Percentiles rank a stretch among this genome's conserved stretches.
These are phyloP conservation scores for Fusarium continuum DNA, from an alignment of 2,329 filamentous ascomycete genomes.

Conservation along the genomic window DNA sequence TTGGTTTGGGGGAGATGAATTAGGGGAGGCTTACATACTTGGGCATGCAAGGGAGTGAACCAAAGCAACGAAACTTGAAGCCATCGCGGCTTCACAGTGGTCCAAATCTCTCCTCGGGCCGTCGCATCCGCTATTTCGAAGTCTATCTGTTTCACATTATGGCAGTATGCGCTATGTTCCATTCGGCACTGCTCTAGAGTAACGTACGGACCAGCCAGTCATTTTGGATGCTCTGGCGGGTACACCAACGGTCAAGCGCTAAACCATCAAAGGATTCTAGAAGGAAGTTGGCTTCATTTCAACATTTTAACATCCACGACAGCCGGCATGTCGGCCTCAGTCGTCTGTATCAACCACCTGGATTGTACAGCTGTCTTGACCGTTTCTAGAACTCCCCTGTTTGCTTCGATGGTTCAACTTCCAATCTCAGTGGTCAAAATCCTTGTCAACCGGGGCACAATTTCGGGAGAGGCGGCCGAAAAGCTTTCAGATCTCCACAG, in stretches of 20 bases:
- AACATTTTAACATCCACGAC: constrained; percentile 1
- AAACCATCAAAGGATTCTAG: constrained; percentile 14
- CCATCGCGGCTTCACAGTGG: constrained; percentile 12
- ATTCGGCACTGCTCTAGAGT: constrained; percentile 20
- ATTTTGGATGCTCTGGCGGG: background rate
- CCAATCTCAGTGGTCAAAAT: constrained; percentile 13
- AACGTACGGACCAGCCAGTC: background rate
- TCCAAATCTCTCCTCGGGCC: constrained; percentile 9
- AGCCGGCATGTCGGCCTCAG: constrained; percentile 1
- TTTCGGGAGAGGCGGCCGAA: constrained; percentile 37
- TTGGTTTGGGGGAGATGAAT: background rate
- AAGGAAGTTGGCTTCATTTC: constrained; percentile 4
- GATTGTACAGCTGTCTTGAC: constrained; percentile 27
- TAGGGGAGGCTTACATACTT: background rate
- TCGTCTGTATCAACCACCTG: constrained; percentile 23
- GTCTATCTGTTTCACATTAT: constrained; percentile 5
- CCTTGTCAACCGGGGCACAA: constrained; percentile 33
- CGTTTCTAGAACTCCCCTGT: constrained; percentile 14
- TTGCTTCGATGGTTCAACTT: constrained; percentile 10
- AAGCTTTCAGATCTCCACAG: constrained; percentile 32
- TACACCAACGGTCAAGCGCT: constrained; percentile 5
- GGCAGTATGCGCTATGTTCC: constrained; percentile 12
- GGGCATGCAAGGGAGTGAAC: background rate
- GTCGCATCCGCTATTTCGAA: constrained; percentile 18
- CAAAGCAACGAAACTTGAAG: background rate